Percentiles rank a stretch among this genome's conserved stretches.
These are phyloP conservation scores for Suhomyces sp. DNA, from an alignment of 805 yeast species.

Conservation along the genomic window DNA sequence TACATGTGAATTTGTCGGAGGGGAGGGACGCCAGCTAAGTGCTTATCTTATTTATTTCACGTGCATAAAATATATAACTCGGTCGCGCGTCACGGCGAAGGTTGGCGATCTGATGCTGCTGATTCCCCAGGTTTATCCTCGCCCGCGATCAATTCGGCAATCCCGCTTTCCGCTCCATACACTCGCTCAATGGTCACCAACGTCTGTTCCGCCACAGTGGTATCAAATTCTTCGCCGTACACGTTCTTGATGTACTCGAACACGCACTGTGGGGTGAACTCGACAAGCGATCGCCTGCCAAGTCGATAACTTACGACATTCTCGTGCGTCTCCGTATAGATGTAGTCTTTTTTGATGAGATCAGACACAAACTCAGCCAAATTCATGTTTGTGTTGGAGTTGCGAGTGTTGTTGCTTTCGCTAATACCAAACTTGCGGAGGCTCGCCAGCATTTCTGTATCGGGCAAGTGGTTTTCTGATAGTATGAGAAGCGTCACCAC, in stretches of 20 bases:
- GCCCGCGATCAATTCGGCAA: background rate
- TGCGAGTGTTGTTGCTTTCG: conserved; percentile 7
- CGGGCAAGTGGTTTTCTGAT: conserved; percentile 30
- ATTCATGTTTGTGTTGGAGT: conserved; percentile 13
- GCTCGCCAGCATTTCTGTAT: conserved; percentile 19
- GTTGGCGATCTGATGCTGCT: background rate
- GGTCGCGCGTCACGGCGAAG: background rate
- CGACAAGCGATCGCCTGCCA: conserved; percentile 33
- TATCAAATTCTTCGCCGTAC: conserved; percentile 24
- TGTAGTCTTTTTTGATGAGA: conserved; percentile 29
- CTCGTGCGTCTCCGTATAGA: conserved; percentile 12
- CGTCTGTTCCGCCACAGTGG: conserved; percentile 15
- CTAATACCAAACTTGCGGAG: conserved; percentile 21
- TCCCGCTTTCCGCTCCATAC: conserved; percentile 14
- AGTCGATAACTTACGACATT: conserved; percentile 23
- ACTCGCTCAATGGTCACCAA: conserved; percentile 25
- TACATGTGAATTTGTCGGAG: background rate
- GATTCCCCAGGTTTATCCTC: background rate
- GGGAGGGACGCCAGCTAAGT: background rate
- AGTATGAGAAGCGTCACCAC: conserved; percentile 29
- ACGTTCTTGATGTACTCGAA: conserved; percentile 21
- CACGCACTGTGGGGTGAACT: conserved; percentile 30
- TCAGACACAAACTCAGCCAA: conserved; percentile 23
- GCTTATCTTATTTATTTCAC: background rate
- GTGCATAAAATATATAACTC: background rate